phyloP scores from a whole-genome alignment of 2,329 filamentous ascomycete species.

The Fusarium oligoseptatum region DNA sequence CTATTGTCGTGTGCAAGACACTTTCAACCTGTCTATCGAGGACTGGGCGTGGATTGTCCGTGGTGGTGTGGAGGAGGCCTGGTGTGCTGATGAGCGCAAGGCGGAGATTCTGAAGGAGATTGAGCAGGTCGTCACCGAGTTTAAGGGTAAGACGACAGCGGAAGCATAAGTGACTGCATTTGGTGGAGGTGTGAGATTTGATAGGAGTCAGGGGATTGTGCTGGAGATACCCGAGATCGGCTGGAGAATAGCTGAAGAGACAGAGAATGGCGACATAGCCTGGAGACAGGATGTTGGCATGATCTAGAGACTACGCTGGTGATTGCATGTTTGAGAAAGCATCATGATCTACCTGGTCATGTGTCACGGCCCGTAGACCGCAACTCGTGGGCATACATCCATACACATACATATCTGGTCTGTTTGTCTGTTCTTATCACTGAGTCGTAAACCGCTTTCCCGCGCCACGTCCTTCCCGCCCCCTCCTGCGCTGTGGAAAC shows the following conservation, averaged over 20 bases:
- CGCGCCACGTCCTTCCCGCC: slow-evolving; percentile 3
- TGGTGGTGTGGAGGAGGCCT: slow-evolving; percentile 75
- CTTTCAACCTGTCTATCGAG: slow-evolving; percentile 70
- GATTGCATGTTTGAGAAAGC: neutral
- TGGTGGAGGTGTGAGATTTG: neutral
- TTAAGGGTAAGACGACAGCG: slow-evolving; percentile 16
- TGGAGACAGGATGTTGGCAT: neutral
- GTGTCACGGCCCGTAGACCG: slow-evolving; percentile 8
- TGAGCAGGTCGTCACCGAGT: slow-evolving; percentile 38
- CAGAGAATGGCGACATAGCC: neutral
- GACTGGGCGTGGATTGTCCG: slow-evolving; percentile 77
- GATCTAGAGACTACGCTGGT: neutral
- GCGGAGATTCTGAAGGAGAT: slow-evolving; percentile 65
- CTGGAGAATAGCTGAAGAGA: neutral
- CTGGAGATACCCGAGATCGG: slow-evolving; percentile 23
- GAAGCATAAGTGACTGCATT: slow-evolving; percentile 4
- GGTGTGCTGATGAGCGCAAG: slow-evolving; percentile 76
- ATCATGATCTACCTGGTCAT: slow-evolving; percentile 22
- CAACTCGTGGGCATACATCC: neutral
- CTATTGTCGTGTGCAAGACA: slow-evolving; percentile 79
- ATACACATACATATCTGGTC: slow-evolving; percentile 2
- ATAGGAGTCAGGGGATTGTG: neutral
- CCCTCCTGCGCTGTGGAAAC: slow-evolving; percentile 3
- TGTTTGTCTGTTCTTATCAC: slow-evolving; percentile 7
- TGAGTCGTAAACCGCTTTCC: slow-evolving; percentile 1